Evolutionary conservation across 192 early-diverging fungal genomes (phyloP), one percentile per base, ranked within the genome.

Genomic region (Backusella psychrophila): DNA sequence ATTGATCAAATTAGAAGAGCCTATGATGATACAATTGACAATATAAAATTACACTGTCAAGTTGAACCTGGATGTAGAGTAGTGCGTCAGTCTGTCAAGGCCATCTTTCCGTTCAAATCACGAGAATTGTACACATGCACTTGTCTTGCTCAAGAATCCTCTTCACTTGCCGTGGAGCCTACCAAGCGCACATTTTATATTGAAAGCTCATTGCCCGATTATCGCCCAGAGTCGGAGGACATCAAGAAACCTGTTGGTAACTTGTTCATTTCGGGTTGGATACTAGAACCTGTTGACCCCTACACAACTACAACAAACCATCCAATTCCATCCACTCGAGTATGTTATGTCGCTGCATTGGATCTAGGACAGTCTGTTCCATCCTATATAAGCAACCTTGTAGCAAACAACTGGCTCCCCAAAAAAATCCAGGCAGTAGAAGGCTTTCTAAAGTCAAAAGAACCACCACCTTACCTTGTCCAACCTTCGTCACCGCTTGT

Each of bases 261-360:
- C 12, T 23, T 88, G 2, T 82, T 84, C 33, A 72, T 88, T 1
- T 84, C 82, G 36, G 87, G 85, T 4, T 88, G 87, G 87, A 86
- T 88, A 17, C 69, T 88, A 11, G 87, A 86, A 34, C 73, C 81
- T 0, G 83, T 88, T 15, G 87, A 88, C 35, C 87, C 87, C 0
- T 88, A 88, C 35, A 88, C 83, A 6, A 82, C 86, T 17, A 82
- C 84, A 33, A 79, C 81, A 31, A 88, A 81, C 21, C 87, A 88
- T 69, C 87, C 84, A 3, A 88, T 88, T 15, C 87, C 87, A 7
- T 88, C 87, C 1, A 86, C 82, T 4, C 83, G 87, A 5, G 87
- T 83, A 17, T 86, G 85, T 0, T 86, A 78, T 49, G 84, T 88
- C 69, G 78, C 78, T 2, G 81, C 85, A 15, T 52, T 86, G 44